A percentile compares a stretch with the other conserved stretches of the same genome.
phyloP scores from a whole-genome alignment of 2,329 filamentous ascomycete genomes.

The Phymatotrichopsis omnivora region DNA sequence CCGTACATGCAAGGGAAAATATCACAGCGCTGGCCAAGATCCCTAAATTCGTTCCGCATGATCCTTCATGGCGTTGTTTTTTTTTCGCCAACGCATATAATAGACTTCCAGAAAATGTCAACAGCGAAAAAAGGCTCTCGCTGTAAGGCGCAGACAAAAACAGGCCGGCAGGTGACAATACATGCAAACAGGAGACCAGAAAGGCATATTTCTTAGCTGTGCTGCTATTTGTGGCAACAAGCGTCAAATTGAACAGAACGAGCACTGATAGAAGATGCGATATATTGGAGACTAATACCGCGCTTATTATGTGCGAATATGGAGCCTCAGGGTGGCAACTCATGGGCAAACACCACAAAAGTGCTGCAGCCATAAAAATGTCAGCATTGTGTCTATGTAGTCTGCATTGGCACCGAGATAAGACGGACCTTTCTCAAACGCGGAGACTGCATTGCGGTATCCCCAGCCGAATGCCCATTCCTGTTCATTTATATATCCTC shows the following conservation, averaged over 20 bases:
- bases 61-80: slow-evolving; percentile 32
- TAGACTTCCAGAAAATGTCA: slow-evolving; percentile 65
- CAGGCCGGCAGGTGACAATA: slow-evolving; percentile 76
- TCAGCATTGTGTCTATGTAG: background rate
- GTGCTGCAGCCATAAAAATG: background rate
- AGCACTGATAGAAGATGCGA: slow-evolving; percentile 68
- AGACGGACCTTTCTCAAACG: slow-evolving; percentile 16
- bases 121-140: slow-evolving; percentile 66
- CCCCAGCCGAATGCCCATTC: slow-evolving; percentile 71
- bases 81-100: slow-evolving; percentile 48
- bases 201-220: slow-evolving; percentile 50
- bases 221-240: no score
- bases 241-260: slow-evolving; percentile 49
- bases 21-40: slow-evolving; percentile 53
- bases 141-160: slow-evolving; percentile 82
- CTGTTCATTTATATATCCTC: slow-evolving; percentile 65
- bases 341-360: background rate
- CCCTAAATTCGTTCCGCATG: slow-evolving; percentile 38
- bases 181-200: slow-evolving; percentile 60
- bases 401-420: background rate
- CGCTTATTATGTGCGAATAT: slow-evolving; percentile 17
- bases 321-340: slow-evolving; percentile 2
- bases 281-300: slow-evolving; percentile 55
- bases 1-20: slow-evolving; percentile 62
- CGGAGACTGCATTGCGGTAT: slow-evolving; percentile 39